phyloP scores from a whole-genome alignment of 2,329 filamentous ascomycete species.

The Tolypocladium ophioglossoides region DNA sequence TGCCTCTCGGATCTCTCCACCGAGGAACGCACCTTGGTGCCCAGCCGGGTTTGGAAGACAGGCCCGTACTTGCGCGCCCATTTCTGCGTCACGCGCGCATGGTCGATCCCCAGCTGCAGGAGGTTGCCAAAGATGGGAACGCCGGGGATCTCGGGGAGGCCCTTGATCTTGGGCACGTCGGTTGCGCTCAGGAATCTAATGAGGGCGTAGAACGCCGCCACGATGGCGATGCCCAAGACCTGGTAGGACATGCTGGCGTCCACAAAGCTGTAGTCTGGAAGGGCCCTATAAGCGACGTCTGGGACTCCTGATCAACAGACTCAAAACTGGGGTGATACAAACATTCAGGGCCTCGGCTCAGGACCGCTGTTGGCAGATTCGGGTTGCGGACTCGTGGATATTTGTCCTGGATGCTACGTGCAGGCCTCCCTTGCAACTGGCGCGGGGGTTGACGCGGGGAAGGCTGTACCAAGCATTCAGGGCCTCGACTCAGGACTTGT shows the following conservation, averaged over 20 bases:
- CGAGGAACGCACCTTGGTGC: constrained; percentile 43
- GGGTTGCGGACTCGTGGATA: no score
- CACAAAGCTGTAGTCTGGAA: background rate
- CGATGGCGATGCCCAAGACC: constrained; percentile 7
- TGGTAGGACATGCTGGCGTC: constrained; percentile 7
- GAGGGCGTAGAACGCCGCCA: constrained; percentile 10
- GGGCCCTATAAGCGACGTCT: background rate
- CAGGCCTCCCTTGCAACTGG: no score
- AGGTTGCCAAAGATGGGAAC: constrained; percentile 54
- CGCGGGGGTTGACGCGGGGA: no score
- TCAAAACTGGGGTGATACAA: background rate
- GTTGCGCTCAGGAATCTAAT: constrained; percentile 31
- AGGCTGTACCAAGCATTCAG: no score
- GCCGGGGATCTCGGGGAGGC: constrained; percentile 49
- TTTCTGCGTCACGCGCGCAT: constrained; percentile 41
- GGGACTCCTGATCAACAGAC: background rate
- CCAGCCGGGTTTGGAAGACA: constrained; percentile 57
- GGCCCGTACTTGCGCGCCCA: constrained; percentile 52
- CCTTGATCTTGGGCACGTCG: constrained; percentile 50
- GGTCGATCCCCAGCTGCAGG: constrained; percentile 45
- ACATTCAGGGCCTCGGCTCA: no score
- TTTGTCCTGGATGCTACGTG: no score
- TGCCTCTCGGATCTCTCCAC: constrained; percentile 28
- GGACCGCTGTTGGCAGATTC: no score
- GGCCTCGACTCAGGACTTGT: no score